These are phyloP conservation scores for Zea mays DNA, from an alignment of 176 grass and related monocot genomes.

Conservation along the genomic window DNA sequence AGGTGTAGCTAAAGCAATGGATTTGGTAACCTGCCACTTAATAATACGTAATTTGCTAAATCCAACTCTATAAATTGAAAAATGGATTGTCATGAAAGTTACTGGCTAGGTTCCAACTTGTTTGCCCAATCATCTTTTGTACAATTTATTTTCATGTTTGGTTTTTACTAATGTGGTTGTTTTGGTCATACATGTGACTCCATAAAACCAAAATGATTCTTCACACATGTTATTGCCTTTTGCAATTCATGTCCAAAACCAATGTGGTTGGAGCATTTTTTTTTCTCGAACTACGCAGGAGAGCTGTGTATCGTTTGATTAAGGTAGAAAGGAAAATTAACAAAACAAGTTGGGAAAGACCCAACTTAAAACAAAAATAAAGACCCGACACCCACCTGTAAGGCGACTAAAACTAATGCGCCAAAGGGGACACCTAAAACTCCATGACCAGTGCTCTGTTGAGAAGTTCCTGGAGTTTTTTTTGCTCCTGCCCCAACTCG, in stretches of 20 bases:
- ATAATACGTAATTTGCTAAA: slow-evolving; percentile 9
- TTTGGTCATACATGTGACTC: slow-evolving; percentile 2
- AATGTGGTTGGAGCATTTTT: background rate
- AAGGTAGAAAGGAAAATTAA: too few species aligned
- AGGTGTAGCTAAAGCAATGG: background rate
- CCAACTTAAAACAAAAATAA: too few species aligned
- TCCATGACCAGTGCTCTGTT: too few species aligned
- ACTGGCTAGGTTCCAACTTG: slow-evolving; percentile 12
- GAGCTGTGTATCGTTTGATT: too few species aligned
- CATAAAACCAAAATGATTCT: background rate
- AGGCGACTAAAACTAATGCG: too few species aligned
- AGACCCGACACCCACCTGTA: too few species aligned
- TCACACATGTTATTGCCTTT: background rate
- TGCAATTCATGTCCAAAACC: background rate
- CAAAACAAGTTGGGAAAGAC: too few species aligned
- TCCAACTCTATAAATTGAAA: slow-evolving; percentile 6
- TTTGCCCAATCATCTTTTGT: slow-evolving; percentile 1
- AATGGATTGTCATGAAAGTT: background rate
- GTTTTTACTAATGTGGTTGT: background rate
- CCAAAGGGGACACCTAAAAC: too few species aligned
- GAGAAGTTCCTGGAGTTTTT: too few species aligned
- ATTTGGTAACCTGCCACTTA: background rate
- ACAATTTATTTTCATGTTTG: background rate
- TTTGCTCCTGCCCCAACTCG: too few species aligned
- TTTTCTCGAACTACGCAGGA: too few species aligned